These are phyloP conservation scores for Cutaneotrichosporon arboriforme DNA, from an alignment of 1,284 basidiomycete genomes.

Conservation along the genomic window DNA sequence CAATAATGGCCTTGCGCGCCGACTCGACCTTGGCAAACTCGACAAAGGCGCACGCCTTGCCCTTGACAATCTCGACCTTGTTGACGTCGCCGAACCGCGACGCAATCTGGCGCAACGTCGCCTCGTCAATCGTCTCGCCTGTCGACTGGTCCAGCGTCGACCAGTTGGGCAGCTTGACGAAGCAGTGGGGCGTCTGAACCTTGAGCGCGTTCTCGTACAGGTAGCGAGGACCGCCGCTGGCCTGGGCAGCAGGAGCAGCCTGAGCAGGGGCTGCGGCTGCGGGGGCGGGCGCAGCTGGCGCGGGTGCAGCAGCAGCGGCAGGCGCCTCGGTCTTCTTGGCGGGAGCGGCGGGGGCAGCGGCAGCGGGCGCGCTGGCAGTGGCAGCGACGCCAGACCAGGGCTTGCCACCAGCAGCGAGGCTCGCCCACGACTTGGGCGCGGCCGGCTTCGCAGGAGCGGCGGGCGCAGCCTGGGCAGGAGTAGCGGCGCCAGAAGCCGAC, in stretches of 20 bases:
- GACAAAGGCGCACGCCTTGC: slow-evolving; percentile 89
- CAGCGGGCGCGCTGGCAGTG: slow-evolving; percentile 51
- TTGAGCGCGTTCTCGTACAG: slow-evolving; percentile 58
- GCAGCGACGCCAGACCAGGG: slow-evolving; percentile 53
- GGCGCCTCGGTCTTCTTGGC: slow-evolving; percentile 13
- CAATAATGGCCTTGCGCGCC: slow-evolving; percentile 76
- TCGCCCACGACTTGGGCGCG: slow-evolving; percentile 78
- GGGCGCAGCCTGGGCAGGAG: slow-evolving; percentile 33
- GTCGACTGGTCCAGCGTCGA: slow-evolving; percentile 52
- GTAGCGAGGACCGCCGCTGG: slow-evolving; percentile 33
- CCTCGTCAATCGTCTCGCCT: slow-evolving; percentile 66
- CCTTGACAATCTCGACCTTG: slow-evolving; percentile 80
- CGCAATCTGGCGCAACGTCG: slow-evolving; percentile 58
- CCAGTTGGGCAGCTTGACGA: slow-evolving; percentile 64
- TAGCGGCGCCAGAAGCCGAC: slow-evolving; percentile 19
- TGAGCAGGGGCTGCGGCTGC: slow-evolving; percentile 23
- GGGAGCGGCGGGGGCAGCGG: slow-evolving; percentile 37
- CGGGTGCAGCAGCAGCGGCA: slow-evolving; percentile 18
- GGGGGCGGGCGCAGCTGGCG: slow-evolving; percentile 17
- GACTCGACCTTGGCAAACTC: slow-evolving; percentile 76
- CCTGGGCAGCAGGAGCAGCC: slow-evolving; percentile 20
- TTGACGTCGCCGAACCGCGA: slow-evolving; percentile 78
- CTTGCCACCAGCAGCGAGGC: slow-evolving; percentile 73
- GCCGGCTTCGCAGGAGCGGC: slow-evolving; percentile 55
- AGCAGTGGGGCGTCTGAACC: slow-evolving; percentile 68